phyloP scores from a whole-genome alignment of 495 filamentous ascomycete species.

The Lasiosphaeria ovina region DNA sequence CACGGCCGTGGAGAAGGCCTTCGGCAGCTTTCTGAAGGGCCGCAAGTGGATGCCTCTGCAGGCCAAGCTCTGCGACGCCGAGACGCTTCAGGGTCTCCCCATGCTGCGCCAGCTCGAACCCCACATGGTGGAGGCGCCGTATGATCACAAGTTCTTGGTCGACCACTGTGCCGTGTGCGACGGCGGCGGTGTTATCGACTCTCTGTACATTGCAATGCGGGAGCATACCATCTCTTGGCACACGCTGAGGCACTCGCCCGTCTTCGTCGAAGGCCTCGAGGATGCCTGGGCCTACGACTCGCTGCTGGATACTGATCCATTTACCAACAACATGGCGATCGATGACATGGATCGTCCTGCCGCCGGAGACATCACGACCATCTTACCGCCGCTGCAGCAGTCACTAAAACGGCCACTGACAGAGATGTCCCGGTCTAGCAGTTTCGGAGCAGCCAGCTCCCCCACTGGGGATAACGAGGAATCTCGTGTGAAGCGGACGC shows the following conservation, averaged over 20 bases:
- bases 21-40: conserved; percentile 46
- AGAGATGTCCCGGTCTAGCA: conserved; percentile 49
- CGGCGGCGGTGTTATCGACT: conserved; percentile 50
- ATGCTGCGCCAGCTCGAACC: conserved; percentile 52
- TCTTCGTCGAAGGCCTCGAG: conserved; percentile 50
- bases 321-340: conserved; percentile 32
- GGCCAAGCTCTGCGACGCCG: conserved; percentile 55
- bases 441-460: conserved; percentile 34
- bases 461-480: conserved; percentile 10
- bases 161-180: conserved; percentile 50
- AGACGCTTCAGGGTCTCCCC: conserved; percentile 51
- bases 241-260: conserved; percentile 43
- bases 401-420: conserved; percentile 48
- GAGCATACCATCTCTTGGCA: conserved; percentile 46
- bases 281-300: conserved; percentile 49
- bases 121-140: conserved; percentile 34
- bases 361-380: conserved; percentile 48
- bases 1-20: conserved; percentile 46
- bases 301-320: conserved; percentile 44
- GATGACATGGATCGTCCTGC: conserved; percentile 42
- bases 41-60: conserved; percentile 54
- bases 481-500: conserved; percentile 15
- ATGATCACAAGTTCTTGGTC: conserved; percentile 49
- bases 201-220: conserved; percentile 55
- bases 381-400: conserved; percentile 32